Conservation (phyloP, 225 moss, liverwort and hornwort species). For the Antitrichia curtipendula region DNA sequence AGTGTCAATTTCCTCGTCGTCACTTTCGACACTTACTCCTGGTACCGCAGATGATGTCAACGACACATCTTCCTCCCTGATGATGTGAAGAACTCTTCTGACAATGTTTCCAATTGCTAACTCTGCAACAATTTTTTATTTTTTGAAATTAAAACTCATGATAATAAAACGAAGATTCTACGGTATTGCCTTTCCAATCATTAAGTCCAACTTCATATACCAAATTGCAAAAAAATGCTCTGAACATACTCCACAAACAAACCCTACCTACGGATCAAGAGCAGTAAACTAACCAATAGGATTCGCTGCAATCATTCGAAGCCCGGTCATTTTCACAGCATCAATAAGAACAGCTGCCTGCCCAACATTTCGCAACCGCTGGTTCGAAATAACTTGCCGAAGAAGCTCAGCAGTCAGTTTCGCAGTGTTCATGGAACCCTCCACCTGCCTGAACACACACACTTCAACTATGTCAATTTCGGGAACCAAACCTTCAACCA, state of each 20-base stretch:
- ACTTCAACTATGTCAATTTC: background rate
- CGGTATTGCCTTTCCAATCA: background rate
- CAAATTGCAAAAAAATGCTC: background rate
- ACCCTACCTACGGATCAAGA: background rate
- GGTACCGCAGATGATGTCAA: slow-evolving; percentile 48
- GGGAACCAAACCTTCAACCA: background rate
- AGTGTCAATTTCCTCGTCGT: slow-evolving; percentile 61
- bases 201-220: background rate
- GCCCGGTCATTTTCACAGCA: slow-evolving; percentile 68
- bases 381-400: slow-evolving; percentile 83
- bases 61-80: slow-evolving; percentile 94
- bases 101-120: slow-evolving; percentile 87
- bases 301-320: slow-evolving; percentile 93
- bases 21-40: slow-evolving; percentile 58
- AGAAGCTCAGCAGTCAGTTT: slow-evolving; percentile 76
- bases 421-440: slow-evolving; percentile 74
- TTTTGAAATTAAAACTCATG: background rate
- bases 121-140: slow-evolving; percentile 32
- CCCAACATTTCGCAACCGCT: slow-evolving; percentile 69
- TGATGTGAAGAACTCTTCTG: slow-evolving; percentile 82
- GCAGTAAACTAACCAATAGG: slow-evolving; percentile 59
- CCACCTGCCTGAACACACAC: slow-evolving; percentile 68
- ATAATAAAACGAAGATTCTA: background rate
- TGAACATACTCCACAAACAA: background rate
- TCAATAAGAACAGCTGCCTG: slow-evolving; percentile 68